Conservation (phyloP, 2,329 filamentous ascomycete genomes). For the Cladosporium halotolerans region DNA sequence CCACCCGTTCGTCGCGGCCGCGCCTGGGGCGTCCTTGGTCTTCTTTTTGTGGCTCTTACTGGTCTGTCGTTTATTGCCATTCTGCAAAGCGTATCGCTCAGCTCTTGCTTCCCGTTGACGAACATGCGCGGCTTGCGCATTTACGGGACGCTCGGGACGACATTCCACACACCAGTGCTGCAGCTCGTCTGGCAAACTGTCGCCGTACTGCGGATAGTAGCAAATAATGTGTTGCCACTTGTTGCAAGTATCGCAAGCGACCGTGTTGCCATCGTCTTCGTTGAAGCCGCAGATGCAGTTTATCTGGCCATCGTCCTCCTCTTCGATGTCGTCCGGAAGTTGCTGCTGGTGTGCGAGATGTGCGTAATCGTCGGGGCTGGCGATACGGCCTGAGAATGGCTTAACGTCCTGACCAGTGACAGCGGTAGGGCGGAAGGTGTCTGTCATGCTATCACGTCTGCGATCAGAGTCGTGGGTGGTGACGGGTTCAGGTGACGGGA, state of each 20-base stretch:
- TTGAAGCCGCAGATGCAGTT: slow-evolving; percentile 93
- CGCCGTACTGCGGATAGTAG: slow-evolving; percentile 75
- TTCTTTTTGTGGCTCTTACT: slow-evolving; percentile 88
- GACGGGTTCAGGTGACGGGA: slow-evolving; percentile 26
- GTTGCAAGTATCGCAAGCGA: slow-evolving; percentile 91
- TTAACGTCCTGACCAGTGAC: slow-evolving; percentile 25
- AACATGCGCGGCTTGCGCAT: slow-evolving; percentile 64
- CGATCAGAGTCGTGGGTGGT: slow-evolving; percentile 18
- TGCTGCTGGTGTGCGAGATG: neutral
- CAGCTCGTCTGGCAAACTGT: slow-evolving; percentile 51
- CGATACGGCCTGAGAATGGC: slow-evolving; percentile 8
- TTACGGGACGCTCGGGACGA: slow-evolving; percentile 62
- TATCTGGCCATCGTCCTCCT: slow-evolving; percentile 82
- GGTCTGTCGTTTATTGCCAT: slow-evolving; percentile 58
- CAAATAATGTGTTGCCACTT: slow-evolving; percentile 98
- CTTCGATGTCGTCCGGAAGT: slow-evolving; percentile 1
- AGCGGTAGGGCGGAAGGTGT: slow-evolving; percentile 29
- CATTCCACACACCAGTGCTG: slow-evolving; percentile 88
- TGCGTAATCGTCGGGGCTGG: slow-evolving; percentile 3
- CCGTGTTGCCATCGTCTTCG: slow-evolving; percentile 96
- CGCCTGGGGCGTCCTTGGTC: slow-evolving; percentile 55
- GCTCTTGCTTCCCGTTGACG: slow-evolving; percentile 26
- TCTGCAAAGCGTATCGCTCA: slow-evolving; percentile 54
- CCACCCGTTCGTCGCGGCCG: slow-evolving; percentile 61
- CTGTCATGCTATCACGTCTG: slow-evolving; percentile 35